These are phyloP conservation scores for Hydrangea macrophylla DNA, from an alignment of 148 eudicot species.

Conservation along the genomic window DNA sequence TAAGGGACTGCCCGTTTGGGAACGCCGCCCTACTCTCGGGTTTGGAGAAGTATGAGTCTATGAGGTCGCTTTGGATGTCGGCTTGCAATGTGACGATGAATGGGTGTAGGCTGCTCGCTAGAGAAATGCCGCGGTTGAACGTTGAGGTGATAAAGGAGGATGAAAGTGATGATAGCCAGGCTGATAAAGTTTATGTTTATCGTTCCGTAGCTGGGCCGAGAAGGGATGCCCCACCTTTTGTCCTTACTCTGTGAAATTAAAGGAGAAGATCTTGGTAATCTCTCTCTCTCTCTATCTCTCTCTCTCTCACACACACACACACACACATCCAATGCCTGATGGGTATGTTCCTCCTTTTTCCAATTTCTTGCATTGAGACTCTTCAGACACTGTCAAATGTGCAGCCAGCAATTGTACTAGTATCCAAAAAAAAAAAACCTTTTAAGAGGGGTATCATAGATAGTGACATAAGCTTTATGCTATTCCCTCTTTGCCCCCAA, in stretches of 20 bases:
- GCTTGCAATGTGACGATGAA: slow-evolving; percentile 62
- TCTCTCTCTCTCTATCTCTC: slow-evolving; percentile 18
- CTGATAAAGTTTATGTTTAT: slow-evolving; percentile 72
- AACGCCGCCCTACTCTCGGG: slow-evolving; percentile 66
- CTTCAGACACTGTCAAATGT: neutral
- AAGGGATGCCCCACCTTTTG: slow-evolving; percentile 78
- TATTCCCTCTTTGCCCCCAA: too few relatives aligned
- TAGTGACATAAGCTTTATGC: too few relatives aligned
- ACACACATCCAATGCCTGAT: too few relatives aligned
- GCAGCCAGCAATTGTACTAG: neutral
- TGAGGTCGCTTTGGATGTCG: slow-evolving; percentile 95
- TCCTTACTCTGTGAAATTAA: slow-evolving; percentile 51
- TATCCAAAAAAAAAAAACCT: too few relatives aligned
- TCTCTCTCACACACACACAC: neutral
- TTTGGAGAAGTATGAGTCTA: slow-evolving; percentile 61
- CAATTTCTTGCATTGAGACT: neutral
- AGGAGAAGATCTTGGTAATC: slow-evolving; percentile 25
- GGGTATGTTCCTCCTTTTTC: neutral
- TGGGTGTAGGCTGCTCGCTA: slow-evolving; percentile 56
- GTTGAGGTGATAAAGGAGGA: slow-evolving; percentile 87
- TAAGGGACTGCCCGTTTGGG: slow-evolving; percentile 86
- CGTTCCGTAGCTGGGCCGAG: slow-evolving; percentile 81
- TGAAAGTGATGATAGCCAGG: slow-evolving; percentile 42
- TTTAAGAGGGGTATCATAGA: too few relatives aligned
- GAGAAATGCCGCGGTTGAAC: slow-evolving; percentile 75